Evolutionary conservation across 176 grass and related monocot genomes (phyloP).

Genomic region (Avena eriantha): DNA sequence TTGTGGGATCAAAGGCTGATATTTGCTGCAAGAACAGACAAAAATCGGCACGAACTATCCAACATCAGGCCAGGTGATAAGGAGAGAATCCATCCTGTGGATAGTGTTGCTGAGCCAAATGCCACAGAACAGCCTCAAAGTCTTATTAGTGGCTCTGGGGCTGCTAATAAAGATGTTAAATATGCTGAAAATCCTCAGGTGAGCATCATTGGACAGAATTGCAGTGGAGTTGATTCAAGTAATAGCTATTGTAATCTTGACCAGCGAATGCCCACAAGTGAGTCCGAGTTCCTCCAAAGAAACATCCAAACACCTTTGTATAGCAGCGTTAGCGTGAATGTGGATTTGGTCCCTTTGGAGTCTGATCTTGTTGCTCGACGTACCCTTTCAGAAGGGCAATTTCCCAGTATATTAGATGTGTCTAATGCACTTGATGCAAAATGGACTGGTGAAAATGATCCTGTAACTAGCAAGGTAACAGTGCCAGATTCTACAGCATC

Average conservation of each 20-base stretch:
- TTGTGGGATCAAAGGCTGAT: constrained; percentile 83
- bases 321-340: constrained; percentile 68
- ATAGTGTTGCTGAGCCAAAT: constrained; percentile 57
- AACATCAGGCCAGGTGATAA: constrained; percentile 53
- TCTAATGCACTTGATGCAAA: constrained; percentile 82
- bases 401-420: constrained; percentile 72
- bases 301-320: constrained; percentile 52
- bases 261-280: constrained; percentile 39
- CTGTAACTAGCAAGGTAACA: constrained; percentile 45
- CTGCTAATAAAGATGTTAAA: constrained; percentile 42
- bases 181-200: constrained; percentile 49
- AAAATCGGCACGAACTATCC: constrained; percentile 43
- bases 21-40: constrained; percentile 62
- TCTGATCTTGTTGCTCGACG: constrained; percentile 66
- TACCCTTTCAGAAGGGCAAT: constrained; percentile 88
- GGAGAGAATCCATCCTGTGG: constrained; percentile 46
- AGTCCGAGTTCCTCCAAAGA: constrained; percentile 57
- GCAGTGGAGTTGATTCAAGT: constrained; percentile 32
- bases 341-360: constrained; percentile 57
- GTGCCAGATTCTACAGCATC: constrained; percentile 53
- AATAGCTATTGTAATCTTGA: constrained; percentile 40
- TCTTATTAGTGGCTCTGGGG: constrained; percentile 41
- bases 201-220: constrained; percentile 39
- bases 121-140: constrained; percentile 53
- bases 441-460: constrained; percentile 80